Evolutionary conservation across 192 early-diverging fungal genomes (phyloP).

Genomic region (Chytriomyces hyalinus): DNA sequence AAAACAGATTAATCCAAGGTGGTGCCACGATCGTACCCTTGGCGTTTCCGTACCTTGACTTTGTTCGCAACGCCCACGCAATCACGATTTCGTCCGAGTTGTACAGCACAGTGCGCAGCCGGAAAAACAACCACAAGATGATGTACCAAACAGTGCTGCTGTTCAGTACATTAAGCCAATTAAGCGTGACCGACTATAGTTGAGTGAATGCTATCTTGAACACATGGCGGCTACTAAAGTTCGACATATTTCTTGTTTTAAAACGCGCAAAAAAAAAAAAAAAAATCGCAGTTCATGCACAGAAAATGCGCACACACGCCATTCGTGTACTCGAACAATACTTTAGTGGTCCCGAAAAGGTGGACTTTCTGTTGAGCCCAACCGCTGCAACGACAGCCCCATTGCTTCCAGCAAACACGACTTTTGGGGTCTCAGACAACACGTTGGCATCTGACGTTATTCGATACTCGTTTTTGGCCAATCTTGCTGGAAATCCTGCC

Average conservation of each 20-base stretch:
- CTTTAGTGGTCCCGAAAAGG: not conserved
- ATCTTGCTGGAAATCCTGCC: conserved; percentile 70
- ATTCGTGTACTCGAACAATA: conserved; percentile 1
- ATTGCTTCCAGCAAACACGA: conserved; percentile 45
- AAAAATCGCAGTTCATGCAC: conserved; percentile 6
- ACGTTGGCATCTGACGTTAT: conserved; percentile 51
- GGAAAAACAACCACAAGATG: not conserved
- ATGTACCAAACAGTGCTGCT: not conserved
- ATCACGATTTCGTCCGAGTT: conserved; percentile 72
- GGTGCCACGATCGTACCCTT: conserved; percentile 71
- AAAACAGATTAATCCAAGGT: conserved; percentile 43
- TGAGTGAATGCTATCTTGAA: not conserved
- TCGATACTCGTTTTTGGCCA: conserved; percentile 63
- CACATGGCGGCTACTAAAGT: no score
- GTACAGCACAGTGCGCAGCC: conserved; percentile 21
- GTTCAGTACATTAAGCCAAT: not conserved
- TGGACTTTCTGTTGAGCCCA: conserved; percentile 62
- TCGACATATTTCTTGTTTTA: no score
- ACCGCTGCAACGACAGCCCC: conserved; percentile 66
- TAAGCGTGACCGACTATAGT: conserved; percentile 10
- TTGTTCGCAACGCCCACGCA: conserved; percentile 62
- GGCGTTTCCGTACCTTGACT: conserved; percentile 63
- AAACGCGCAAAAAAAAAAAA: no score
- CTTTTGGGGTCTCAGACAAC: conserved; percentile 59
- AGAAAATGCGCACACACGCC: conserved; percentile 29